Base-by-base conservation (phyloP, 2,329 filamentous ascomycete species). In the Chaetomium sp. region DNA sequence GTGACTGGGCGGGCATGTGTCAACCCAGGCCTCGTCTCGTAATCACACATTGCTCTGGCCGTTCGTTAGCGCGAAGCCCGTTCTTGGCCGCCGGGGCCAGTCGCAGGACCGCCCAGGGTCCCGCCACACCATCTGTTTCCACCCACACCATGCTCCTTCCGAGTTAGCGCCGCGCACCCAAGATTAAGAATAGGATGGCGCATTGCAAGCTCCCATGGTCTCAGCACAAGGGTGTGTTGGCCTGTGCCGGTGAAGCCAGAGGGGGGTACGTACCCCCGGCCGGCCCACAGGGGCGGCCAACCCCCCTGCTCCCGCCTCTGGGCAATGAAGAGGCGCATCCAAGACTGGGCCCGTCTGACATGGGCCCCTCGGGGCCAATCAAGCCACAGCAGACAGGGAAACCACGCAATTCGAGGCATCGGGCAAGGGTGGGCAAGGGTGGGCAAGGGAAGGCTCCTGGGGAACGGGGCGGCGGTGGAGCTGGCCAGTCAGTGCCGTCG, bases 1-100 rank as follows among this genome's bases (percentile, higher is more conserved):
- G 50, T 60, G 66, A 63, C 53, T 65, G 61, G 60, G 60, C 61
- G 60, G 38, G 63, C n/a, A 76, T 81, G 80, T 81, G 80, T 82
- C 79, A 82, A 80, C 81, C 77, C 74, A 78, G 63, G 77, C 79
- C 77, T 78, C 77, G 75, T 75, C 76, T 80, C 78, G 80, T 78
- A 79, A 76, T 79, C 78, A 80, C 78, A 76, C 76, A 76, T 72
- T 71, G 72, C 65, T 68, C 69, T 69, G 69, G 70, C 67, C 66
- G 67, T 62, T 66, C 64, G 69, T 35, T 62, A 69, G 65, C 72
- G 67, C 60, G 65, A 67, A 71, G 63, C 61, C 65, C 66, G 70
- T 67, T 70, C 71, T 70, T 71, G 68, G 67, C 68, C 59, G 63
- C 54, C 62, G 60, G 42, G 45, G 31, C 60, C 58, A 56, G 35